These are phyloP conservation scores for Botryosphaeria dothidea DNA, from an alignment of 2,329 filamentous ascomycete species.

Conservation along the genomic window DNA sequence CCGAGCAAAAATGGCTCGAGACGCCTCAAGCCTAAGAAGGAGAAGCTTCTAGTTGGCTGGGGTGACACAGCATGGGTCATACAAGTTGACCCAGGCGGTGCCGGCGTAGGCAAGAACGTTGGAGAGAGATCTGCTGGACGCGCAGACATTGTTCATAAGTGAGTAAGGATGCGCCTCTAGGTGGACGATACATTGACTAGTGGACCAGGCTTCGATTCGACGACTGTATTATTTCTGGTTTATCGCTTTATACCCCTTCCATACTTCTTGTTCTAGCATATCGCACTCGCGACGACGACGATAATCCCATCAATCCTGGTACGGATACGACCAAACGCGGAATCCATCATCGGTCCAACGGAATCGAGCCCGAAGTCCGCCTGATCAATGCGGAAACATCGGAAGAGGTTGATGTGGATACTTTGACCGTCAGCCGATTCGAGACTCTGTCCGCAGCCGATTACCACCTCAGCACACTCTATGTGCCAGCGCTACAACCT, in stretches of 20 bases:
- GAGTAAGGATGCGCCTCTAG: constrained; percentile 42
- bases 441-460: constrained; percentile 84
- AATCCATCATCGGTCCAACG: constrained; percentile 71
- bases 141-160: constrained; percentile 92
- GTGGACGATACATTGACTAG: constrained; percentile 29
- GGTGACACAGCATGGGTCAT: constrained; percentile 95
- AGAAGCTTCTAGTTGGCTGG: constrained; percentile 92
- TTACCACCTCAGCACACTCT: constrained; percentile 85
- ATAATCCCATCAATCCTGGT: constrained; percentile 55
- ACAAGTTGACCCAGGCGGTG: constrained; percentile 78
- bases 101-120: constrained; percentile 64
- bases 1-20: constrained; percentile 41
- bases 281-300: constrained; percentile 72
- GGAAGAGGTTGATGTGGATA: constrained; percentile 83
- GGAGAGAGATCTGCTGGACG: constrained; percentile 73
- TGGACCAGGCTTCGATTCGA: constrained; percentile 71
- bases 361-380: constrained; percentile 82
- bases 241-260: constrained; percentile 93
- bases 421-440: constrained; percentile 80
- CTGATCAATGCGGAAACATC: constrained; percentile 85
- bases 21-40: constrained; percentile 46
- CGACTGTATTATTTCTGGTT: constrained; percentile 96
- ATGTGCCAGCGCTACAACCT: constrained; percentile 66
- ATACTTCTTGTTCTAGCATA: constrained; percentile 91
- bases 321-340: constrained; percentile 58